Base-by-base conservation (phyloP, 805 yeast species). In the Blastobotrys robertii region DNA sequence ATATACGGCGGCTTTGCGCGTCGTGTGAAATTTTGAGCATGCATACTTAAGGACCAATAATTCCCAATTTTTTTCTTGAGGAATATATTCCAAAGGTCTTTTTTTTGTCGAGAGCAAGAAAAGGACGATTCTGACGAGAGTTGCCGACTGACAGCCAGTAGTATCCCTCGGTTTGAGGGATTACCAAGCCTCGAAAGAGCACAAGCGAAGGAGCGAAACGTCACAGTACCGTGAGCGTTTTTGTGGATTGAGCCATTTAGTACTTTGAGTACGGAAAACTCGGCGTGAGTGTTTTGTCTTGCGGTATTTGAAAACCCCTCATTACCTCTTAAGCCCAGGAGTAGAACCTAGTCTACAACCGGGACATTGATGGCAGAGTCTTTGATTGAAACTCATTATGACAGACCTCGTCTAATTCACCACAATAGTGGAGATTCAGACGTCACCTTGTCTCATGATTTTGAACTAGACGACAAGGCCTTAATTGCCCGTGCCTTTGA, bases 81-180 rank as follows among this genome's bases (percentile, higher is more conserved):
- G 28, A 15, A 6, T 31, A 29, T 30, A 30, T 15, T 32, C 22
- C 14, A 14, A 37, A 37, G 4, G 30, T 37, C 39, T 34, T 38
- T 30, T 33, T 41, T 31, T 16, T 14, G 29, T 30, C 40, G 34
- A 15, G 16, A 22, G 22, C 28, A n/a, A 15, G 5, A 19, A 19
- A 19, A 19, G 6, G 25, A 19, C 25, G 4, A 14, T 15, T 16
- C 47, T 49, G 41, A 55, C 57, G 59, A 53, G 59, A 50, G 59
- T 55, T 54, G 59, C 59, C 59, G 59, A 52, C 48, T 55, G 55
- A 38, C 42, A 41, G 54, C 46, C 46, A 13, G 37, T 45, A 16
- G 39, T 28, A 35, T 46, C 55, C 55, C 56, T 50, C 56, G 30
- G 38, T 30, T 30, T 40, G 44, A 46, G 50, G 52, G 54, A 45